These are phyloP conservation scores for Septoria linicola DNA, from an alignment of 2,329 filamentous ascomycete genomes.

Conservation along the genomic window DNA sequence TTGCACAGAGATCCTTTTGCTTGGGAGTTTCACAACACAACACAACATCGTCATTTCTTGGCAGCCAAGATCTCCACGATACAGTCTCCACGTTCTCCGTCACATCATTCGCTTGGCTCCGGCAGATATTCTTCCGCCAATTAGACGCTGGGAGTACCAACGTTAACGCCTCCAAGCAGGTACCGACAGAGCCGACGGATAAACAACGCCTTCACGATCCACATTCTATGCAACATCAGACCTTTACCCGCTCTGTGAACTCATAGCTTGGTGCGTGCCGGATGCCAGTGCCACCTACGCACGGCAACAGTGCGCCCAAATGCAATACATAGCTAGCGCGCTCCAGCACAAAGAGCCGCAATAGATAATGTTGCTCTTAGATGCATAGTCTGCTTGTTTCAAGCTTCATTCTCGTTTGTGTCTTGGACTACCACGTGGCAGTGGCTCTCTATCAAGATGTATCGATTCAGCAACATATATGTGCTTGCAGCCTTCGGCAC, in stretches of 20 bases:
- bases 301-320: background rate
- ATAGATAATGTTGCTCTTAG: background rate
- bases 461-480: constrained; percentile 50
- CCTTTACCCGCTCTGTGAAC: background rate
- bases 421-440: too few relatives aligned
- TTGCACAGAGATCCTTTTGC: background rate
- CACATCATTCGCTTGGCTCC: background rate
- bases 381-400: background rate
- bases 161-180: background rate
- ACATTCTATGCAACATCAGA: background rate
- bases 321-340: background rate
- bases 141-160: background rate
- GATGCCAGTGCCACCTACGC: background rate
- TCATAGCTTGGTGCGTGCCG: background rate
- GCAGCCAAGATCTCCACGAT: background rate
- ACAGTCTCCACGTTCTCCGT: background rate
- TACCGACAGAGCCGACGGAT: background rate
- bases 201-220: background rate
- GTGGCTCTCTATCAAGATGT: constrained; percentile 26
- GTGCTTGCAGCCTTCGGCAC: constrained; percentile 56
- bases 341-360: background rate
- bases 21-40: background rate
- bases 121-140: background rate
- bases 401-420: too few relatives aligned
- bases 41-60: background rate